phyloP scores from a whole-genome alignment of 78 protist species.

The Anaeramoeba flamelloides region DNA sequence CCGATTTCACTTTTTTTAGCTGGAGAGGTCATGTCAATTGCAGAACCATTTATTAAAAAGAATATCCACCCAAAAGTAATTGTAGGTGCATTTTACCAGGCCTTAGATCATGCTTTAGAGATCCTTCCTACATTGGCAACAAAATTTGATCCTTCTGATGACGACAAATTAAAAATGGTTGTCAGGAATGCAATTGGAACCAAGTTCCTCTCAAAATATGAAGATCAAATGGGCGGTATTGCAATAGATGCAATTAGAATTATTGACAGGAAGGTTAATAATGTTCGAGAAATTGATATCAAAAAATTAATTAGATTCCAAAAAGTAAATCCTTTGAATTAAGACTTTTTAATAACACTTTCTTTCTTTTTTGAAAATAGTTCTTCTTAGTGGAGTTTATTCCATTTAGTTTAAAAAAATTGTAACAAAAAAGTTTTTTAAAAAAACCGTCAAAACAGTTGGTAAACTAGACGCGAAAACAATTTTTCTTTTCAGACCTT shows the following conservation, averaged over 20 bases:
- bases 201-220: slow-evolving; percentile 37
- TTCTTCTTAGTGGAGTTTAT: no score
- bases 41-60: slow-evolving; percentile 57
- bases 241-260: slow-evolving; percentile 88
- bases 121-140: slow-evolving; percentile 45
- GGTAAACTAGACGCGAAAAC: no score
- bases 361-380: no score
- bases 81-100: slow-evolving; percentile 52
- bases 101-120: slow-evolving; percentile 67
- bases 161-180: slow-evolving; percentile 11
- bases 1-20: slow-evolving; percentile 9
- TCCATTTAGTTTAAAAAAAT: no score
- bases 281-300: slow-evolving; percentile 67
- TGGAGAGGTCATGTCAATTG: slow-evolving; percentile 61
- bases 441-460: no score
- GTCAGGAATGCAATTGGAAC: slow-evolving; percentile 30
- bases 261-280: slow-evolving; percentile 36
- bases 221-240: slow-evolving; percentile 56
- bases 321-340: slow-evolving; percentile 48
- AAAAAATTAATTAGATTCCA: slow-evolving; percentile 84
- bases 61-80: slow-evolving; percentile 76
- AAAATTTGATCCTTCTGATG: no score
- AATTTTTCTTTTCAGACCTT: no score
- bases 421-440: no score
- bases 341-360: background rate